These are phyloP conservation scores for Rhizopogon salebrosus DNA, from an alignment of 768 basidiomycete species.

Conservation along the genomic window DNA sequence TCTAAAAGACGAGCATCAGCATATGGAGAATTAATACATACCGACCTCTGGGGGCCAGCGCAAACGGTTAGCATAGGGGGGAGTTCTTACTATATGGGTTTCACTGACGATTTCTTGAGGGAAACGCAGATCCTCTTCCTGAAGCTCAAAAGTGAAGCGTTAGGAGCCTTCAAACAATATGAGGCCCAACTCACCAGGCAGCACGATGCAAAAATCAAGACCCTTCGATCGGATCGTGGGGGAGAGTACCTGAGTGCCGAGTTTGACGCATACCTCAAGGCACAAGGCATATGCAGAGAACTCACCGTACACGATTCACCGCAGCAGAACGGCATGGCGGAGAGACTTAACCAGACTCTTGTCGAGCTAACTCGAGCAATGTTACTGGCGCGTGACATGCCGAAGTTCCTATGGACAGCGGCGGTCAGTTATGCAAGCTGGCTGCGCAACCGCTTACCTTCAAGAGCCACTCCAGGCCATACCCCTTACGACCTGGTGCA, in stretches of 20 bases:
- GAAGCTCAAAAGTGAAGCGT: conserved; percentile 22
- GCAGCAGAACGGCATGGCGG: conserved; percentile 25
- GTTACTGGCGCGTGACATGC: conserved; percentile 18
- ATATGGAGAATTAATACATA: conserved; percentile 10
- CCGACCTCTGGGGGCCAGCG: conserved; percentile 5
- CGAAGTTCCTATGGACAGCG: conserved; percentile 13
- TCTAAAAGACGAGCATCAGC: not conserved
- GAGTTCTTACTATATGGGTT: conserved; percentile 27
- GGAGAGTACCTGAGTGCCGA: not conserved
- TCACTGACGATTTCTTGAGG: conserved; percentile 29
- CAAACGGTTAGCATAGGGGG: conserved; percentile 12
- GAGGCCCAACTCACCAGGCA: conserved; percentile 23
- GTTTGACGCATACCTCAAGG: not conserved
- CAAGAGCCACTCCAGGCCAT: conserved; percentile 16
- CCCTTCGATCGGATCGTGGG: not conserved
- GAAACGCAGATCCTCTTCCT: conserved; percentile 22
- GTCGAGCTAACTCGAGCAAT: conserved; percentile 18
- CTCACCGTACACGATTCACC: conserved; percentile 23
- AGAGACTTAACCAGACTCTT: conserved; percentile 23
- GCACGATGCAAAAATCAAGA: conserved; percentile 2
- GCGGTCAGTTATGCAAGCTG: conserved; percentile 26
- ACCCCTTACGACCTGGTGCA: conserved; percentile 13
- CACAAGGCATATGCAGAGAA: conserved; percentile 19
- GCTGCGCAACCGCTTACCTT: conserved; percentile 30
- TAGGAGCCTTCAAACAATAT: conserved; percentile 21